A percentile compares a stretch with the other conserved stretches of the same genome.
These are phyloP conservation scores for Globisporangium cystogenes DNA, from an alignment of 352 stramenopile genomes.

Conservation along the genomic window DNA sequence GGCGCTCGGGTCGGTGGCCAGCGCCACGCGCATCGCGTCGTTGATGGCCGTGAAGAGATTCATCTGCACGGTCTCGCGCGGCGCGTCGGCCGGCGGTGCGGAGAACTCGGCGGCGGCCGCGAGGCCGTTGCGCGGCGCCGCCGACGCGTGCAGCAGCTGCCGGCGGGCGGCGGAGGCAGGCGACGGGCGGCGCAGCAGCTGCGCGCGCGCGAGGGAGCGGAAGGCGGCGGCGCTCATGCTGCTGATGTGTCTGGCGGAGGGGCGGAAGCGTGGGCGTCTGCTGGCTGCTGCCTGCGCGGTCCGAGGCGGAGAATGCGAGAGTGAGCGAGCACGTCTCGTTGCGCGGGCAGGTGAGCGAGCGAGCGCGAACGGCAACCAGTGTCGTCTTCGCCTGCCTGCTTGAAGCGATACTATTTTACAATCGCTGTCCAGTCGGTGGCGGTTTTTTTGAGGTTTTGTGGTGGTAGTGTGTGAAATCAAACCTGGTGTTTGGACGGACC, in stretches of 20 bases:
- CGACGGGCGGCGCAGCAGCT: slow-evolving; percentile 10
- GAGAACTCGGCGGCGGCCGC: slow-evolving; percentile 5
- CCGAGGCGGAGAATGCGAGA: neutral
- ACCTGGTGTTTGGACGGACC: slow-evolving; percentile 9
- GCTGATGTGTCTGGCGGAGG: no score
- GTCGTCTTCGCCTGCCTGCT: neutral
- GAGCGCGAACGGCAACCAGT: neutral
- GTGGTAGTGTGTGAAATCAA: slow-evolving; percentile 7
- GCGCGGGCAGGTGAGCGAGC: no score
- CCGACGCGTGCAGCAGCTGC: slow-evolving; percentile 6
- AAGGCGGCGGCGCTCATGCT: slow-evolving; percentile 8
- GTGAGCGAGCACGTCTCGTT: neutral
- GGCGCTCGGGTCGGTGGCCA: slow-evolving; percentile 85
- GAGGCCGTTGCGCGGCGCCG: slow-evolving; percentile 3
- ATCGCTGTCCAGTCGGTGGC: neutral
- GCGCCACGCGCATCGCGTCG: slow-evolving; percentile 85
- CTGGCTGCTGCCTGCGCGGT: neutral
- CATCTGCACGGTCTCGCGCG: slow-evolving; percentile 72
- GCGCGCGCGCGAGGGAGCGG: slow-evolving; percentile 3
- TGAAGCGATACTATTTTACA: no score
- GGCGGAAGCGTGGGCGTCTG: neutral
- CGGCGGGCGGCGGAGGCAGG: neutral
- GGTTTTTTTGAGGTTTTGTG: no score
- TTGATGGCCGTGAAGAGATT: slow-evolving; percentile 94
- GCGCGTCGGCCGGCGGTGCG: slow-evolving; percentile 6